These are phyloP conservation scores for Volvox reticuliferus DNA, from an alignment of 139 green algal species.

Conservation along the genomic window DNA sequence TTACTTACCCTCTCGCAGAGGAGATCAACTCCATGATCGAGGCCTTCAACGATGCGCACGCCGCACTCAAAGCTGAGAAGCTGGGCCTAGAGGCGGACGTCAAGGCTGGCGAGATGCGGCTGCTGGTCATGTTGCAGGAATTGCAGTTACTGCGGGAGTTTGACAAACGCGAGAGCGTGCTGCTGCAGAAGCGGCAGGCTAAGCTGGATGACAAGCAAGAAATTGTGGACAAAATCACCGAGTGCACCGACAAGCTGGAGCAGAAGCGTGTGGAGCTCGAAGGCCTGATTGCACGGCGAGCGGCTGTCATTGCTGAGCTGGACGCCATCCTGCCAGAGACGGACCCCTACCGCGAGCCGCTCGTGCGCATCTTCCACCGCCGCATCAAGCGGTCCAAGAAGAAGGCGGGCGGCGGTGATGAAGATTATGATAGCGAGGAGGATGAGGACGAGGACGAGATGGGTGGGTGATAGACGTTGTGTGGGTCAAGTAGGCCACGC, in stretches of 20 bases:
- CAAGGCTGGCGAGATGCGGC: conserved; percentile 72
- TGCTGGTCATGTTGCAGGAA: conserved; percentile 73
- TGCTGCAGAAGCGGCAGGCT: conserved; percentile 66
- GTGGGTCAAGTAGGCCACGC: no score
- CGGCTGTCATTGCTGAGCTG: conserved; percentile 58
- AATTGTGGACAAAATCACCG: conserved; percentile 63
- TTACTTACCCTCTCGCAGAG: neutral
- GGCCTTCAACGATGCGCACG: conserved; percentile 75
- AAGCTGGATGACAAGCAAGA: conserved; percentile 79
- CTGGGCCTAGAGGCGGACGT: conserved; percentile 72
- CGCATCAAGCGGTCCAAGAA: conserved; percentile 85
- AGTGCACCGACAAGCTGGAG: conserved; percentile 67
- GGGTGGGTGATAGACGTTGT: conserved; percentile 5
- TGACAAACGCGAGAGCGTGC: conserved; percentile 75
- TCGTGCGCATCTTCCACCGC: conserved; percentile 80
- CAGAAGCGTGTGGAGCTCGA: conserved; percentile 68
- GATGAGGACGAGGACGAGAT: conserved; percentile 61
- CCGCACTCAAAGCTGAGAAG: conserved; percentile 66
- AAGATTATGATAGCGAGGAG: conserved; percentile 56
- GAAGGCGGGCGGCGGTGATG: conserved; percentile 56
- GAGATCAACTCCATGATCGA: conserved; percentile 36
- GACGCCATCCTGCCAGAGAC: conserved; percentile 60
- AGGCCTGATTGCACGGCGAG: conserved; percentile 56
- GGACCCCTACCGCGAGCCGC: conserved; percentile 71
- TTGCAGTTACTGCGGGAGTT: conserved; percentile 76